Percentiles rank a stretch among this genome's conserved stretches.
Conservation (phyloP, 2,329 filamentous ascomycete genomes). For the Sclerotinia trifoliorum region DNA sequence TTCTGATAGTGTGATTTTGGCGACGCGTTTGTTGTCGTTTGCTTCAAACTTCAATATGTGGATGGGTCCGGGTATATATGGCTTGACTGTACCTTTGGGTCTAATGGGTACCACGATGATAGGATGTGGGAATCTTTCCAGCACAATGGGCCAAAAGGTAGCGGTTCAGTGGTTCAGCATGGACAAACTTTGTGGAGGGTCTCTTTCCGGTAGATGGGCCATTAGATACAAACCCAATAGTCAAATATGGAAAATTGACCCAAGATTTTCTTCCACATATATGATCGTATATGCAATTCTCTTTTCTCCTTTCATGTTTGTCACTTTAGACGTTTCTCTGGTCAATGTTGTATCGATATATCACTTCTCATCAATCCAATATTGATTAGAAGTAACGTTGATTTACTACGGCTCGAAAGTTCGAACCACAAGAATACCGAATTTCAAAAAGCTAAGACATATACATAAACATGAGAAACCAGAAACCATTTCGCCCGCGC, state of each 20-base stretch:
- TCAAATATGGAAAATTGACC: not conserved
- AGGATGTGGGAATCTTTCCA: not conserved
- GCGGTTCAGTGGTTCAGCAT: not conserved
- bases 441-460: not conserved
- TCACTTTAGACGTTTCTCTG: no score
- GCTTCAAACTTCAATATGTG: not conserved
- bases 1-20: not conserved
- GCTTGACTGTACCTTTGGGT: not conserved
- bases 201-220: not conserved
- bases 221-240: not conserved
- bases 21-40: not conserved
- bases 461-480: not conserved
- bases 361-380: not conserved
- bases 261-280: not conserved
- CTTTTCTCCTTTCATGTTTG: not conserved
- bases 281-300: not conserved
- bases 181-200: not conserved
- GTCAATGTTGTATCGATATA: no score
- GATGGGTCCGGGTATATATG: not conserved
- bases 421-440: no score
- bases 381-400: not conserved
- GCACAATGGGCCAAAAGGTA: not conserved
- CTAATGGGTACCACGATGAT: not conserved
- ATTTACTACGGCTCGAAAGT: not conserved
- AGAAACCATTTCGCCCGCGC: no score